Evolutionary conservation across 495 filamentous ascomycete species (phyloP), one percentile per base, ranked within the genome.

Genomic region (Aspergillus leporis): DNA sequence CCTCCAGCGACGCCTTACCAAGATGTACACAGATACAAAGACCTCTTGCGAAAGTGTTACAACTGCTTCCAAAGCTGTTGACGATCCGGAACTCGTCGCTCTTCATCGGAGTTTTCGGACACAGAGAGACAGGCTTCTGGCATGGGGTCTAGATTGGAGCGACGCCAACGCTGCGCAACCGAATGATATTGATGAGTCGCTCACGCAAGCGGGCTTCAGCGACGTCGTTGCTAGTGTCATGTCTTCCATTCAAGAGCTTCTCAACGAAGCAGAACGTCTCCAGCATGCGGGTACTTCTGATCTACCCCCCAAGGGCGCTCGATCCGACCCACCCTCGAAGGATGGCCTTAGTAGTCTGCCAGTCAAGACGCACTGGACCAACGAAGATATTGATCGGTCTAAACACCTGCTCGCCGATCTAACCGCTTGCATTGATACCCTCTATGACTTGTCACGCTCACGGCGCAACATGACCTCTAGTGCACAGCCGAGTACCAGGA

Each of bases 11-110:
- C 86, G 91, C 60, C 81, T 97, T 40, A 94, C 91, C 50, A 88
- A 93, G 72, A 83, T 96, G 64, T 97, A 96, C 73, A 89, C 91
- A 63, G 91, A 97, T 74, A 93, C 91, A 48, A 97, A 97, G 69
- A 89, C 87, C 52, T 92, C 89, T 14, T 92, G 89, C 72, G 89
- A 92, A 69, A 90, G 88, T 63, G 85, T 91, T 62, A 89, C 88
- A 56, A 89, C 88, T 19, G 86, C 87, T 7, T 83, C 81, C 32
- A 88, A 85, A 62, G 79, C 76, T 53, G 80, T 74, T 46, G 78
- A 81, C 18, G 76, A 79, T 34, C 81, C 82, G 2, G 81, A 87
- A 56, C 72, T 86, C 5, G 73, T 80, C 19, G 73, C 76, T 21
- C 70, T 87, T 23, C 80, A 87, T 56, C 77, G 78, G 31, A 83